A percentile compares a stretch with the other conserved stretches of the same genome.
phyloP scores from a whole-genome alignment of 1,139 yeast genomes.

The Suhomyces yuchorum region DNA sequence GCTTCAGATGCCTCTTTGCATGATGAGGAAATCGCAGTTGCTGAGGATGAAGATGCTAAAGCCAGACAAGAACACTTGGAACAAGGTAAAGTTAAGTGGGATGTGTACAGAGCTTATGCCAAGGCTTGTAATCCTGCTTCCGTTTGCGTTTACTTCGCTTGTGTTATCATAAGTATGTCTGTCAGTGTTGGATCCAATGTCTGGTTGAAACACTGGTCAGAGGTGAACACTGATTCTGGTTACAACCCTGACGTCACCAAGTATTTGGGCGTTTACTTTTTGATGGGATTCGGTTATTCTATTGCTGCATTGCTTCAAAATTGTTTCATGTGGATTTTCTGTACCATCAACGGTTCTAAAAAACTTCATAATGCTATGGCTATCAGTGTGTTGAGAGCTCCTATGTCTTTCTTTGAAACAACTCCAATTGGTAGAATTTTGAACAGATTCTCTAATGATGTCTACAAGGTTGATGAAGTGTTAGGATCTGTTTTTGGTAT shows the following conservation, averaged over 20 bases:
- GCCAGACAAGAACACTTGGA: constrained; percentile 75
- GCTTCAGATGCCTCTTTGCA: constrained; percentile 66
- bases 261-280: constrained; percentile 76
- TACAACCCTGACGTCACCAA: constrained; percentile 67
- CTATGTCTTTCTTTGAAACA: constrained; percentile 96
- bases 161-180: constrained; percentile 57
- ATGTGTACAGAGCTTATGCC: constrained; percentile 79
- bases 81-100: constrained; percentile 94
- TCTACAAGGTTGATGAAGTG: constrained; percentile 87
- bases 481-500: constrained; percentile 82
- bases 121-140: constrained; percentile 80
- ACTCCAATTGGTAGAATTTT: constrained; percentile 94
- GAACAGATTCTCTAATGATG: constrained; percentile 92
- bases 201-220: constrained; percentile 98
- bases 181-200: constrained; percentile 60
- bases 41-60: constrained; percentile 43
- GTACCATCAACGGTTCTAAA: constrained; percentile 82
- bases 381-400: constrained; percentile 78
- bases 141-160: constrained; percentile 57
- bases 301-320: constrained; percentile 67
- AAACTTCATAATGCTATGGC: constrained; percentile 82
- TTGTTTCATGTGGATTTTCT: constrained; percentile 74
- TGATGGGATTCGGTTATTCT: constrained; percentile 66
- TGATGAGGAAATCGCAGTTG: constrained; percentile 38
- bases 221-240: constrained; percentile 70